Percentiles rank a stretch among this genome's conserved stretches.
phyloP scores from a whole-genome alignment of 345 rosid genomes.

The Citrus maxima region DNA sequence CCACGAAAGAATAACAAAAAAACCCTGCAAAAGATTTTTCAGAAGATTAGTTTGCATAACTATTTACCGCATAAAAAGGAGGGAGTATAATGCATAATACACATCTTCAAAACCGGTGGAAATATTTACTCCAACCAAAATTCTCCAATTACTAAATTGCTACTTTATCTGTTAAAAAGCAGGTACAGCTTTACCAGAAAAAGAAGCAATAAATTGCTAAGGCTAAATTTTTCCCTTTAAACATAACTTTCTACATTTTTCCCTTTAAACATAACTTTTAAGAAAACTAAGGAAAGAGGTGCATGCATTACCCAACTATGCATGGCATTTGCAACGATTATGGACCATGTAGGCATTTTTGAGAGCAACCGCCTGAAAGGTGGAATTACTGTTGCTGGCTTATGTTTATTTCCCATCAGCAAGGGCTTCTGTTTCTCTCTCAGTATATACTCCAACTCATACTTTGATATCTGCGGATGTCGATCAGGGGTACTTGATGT shows the following conservation, averaged over 20 bases:
- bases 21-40: constrained; percentile 55
- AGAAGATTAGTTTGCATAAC: neutral
- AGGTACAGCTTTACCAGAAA: neutral
- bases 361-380: constrained; percentile 83
- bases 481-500: constrained; percentile 63
- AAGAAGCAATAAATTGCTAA: neutral
- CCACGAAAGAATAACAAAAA: constrained; percentile 97
- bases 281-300: constrained; percentile 6
- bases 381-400: constrained; percentile 52
- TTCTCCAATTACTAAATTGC: neutral
- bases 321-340: constrained; percentile 91
- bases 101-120: neutral
- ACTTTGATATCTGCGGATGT: constrained; percentile 80
- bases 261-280: neutral
- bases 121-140: neutral
- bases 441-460: constrained; percentile 68
- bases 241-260: neutral
- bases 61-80: neutral
- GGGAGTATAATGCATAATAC: neutral
- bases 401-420: constrained; percentile 34
- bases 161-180: neutral
- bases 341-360: constrained; percentile 90
- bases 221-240: neutral
- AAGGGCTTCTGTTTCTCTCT: constrained; percentile 40
- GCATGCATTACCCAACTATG: constrained; percentile 79